Evolutionary conservation across 352 stramenopile species (phyloP).

Genomic region (Pythium utonaiense): DNA sequence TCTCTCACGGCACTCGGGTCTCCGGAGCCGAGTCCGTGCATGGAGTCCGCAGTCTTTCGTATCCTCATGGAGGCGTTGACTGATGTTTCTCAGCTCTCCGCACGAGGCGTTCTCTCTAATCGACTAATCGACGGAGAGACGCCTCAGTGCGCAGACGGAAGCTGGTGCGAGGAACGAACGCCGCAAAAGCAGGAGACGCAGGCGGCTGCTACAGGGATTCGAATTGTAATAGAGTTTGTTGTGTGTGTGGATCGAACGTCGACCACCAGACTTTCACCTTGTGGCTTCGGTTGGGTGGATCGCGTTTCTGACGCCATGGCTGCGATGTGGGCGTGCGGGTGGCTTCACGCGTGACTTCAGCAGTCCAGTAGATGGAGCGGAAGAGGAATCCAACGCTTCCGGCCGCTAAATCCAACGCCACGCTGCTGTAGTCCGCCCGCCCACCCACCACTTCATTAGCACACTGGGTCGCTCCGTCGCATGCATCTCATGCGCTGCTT

Average conservation of each 20-base stretch:
- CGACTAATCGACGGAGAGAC: background rate
- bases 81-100: constrained; percentile 11
- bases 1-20: constrained; percentile 21
- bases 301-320: background rate
- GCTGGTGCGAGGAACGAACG: constrained; percentile 7
- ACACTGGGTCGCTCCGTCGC: background rate
- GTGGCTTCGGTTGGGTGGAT: no score
- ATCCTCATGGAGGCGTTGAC: background rate
- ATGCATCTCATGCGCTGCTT: background rate
- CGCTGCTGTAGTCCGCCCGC: background rate
- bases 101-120: background rate
- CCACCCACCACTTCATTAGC: background rate
- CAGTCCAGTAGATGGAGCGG: background rate
- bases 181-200: background rate
- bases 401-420: background rate
- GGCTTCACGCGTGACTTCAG: background rate
- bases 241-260: background rate
- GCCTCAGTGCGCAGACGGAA: constrained; percentile 13
- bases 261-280: constrained; percentile 1
- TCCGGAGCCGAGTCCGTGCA: constrained; percentile 19
- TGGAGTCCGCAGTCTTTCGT: constrained; percentile 18
- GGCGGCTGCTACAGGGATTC: no score
- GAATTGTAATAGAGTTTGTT: constrained; percentile 10
- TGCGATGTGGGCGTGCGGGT: background rate
- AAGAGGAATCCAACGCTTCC: no score